Percentiles rank a stretch among this genome's conserved stretches.
These are phyloP conservation scores for Calycina marina DNA, from an alignment of 2,329 filamentous ascomycete species.

Conservation along the genomic window DNA sequence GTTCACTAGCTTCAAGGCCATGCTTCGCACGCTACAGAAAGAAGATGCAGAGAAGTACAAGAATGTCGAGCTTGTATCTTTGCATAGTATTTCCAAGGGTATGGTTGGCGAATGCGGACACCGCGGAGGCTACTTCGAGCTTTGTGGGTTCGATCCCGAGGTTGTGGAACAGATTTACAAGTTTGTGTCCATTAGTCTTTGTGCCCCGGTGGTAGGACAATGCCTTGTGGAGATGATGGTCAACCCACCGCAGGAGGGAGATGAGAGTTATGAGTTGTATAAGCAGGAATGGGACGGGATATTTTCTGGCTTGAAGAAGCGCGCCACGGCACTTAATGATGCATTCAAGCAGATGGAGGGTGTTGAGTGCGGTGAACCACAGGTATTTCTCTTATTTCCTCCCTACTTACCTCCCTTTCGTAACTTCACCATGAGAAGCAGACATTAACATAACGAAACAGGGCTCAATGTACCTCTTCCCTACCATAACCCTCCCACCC, in stretches of 20 bases:
- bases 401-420: background rate
- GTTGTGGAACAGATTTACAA: constrained; percentile 96
- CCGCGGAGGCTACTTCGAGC: constrained; percentile 94
- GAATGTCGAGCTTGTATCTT: constrained; percentile 71
- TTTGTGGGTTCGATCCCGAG: constrained; percentile 71
- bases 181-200: constrained; percentile 93
- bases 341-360: constrained; percentile 94
- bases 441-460: constrained; percentile 26
- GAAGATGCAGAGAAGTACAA: constrained; percentile 64
- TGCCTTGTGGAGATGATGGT: constrained; percentile 97
- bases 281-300: constrained; percentile 73
- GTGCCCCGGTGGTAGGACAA: constrained; percentile 88
- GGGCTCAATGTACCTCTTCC: constrained; percentile 98
- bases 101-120: constrained; percentile 99
- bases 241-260: constrained; percentile 74
- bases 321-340: constrained; percentile 74
- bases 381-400: constrained; percentile 26
- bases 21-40: constrained; percentile 67
- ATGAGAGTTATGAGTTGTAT: constrained; percentile 76
- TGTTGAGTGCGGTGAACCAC: constrained; percentile 75
- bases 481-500: constrained; percentile 66
- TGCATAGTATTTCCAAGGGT: constrained; percentile 92
- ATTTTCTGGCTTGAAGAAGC: constrained; percentile 60
- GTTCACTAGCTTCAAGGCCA: constrained; percentile 92
- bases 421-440: too few relatives aligned